These are phyloP conservation scores for Cymbidium sinense DNA, from an alignment of 106 monocot species.

Conservation along the genomic window DNA sequence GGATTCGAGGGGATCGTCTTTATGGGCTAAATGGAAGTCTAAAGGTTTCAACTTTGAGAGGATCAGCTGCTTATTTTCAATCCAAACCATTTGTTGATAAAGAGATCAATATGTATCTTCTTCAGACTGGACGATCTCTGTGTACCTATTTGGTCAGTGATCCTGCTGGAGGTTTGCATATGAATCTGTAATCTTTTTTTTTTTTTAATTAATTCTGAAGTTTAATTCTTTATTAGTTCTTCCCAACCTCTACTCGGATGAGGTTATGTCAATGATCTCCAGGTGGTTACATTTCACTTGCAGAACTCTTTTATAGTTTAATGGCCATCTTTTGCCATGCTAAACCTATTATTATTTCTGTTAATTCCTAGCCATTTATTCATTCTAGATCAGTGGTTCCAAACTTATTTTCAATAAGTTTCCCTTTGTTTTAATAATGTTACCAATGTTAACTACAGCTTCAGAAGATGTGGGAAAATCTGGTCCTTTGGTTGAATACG, in stretches of 20 bases:
- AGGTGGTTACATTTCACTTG: neutral
- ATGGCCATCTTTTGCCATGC: neutral
- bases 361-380: neutral
- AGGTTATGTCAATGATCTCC: neutral
- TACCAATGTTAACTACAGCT: neutral
- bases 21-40: neutral
- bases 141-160: slow-evolving; percentile 11
- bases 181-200: neutral
- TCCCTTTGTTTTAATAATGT: neutral
- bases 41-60: slow-evolving; percentile 9
- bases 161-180: slow-evolving; percentile 21
- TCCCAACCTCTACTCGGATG: neutral
- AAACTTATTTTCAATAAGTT: neutral
- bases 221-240: neutral
- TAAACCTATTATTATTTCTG: neutral
- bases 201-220: neutral
- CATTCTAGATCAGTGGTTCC: neutral
- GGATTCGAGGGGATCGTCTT: neutral
- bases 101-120: slow-evolving; percentile 12
- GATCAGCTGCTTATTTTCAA: slow-evolving; percentile 4
- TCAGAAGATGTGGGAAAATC: slow-evolving; percentile 26
- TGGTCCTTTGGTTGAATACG: slow-evolving; percentile 81
- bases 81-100: neutral
- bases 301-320: neutral
- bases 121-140: slow-evolving; percentile 5